Evolutionary conservation across 2,329 filamentous ascomycete genomes (phyloP).

Genomic region (Arthrocladium fulminans): DNA sequence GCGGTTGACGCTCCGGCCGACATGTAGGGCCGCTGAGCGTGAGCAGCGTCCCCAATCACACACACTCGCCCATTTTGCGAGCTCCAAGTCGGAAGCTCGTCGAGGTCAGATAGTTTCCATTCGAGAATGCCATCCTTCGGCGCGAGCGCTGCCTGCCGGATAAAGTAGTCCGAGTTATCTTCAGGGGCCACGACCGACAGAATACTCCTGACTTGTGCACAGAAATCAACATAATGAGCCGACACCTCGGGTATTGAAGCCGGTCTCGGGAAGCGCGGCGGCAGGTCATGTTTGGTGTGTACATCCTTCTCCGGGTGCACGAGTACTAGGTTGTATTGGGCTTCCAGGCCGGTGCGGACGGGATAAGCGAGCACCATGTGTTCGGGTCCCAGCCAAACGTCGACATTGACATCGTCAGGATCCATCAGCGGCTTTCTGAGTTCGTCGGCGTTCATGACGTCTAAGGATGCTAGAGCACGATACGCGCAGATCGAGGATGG

Average conservation of each 20-base stretch:
- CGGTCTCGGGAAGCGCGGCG: background rate
- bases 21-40: conserved; percentile 36
- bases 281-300: conserved; percentile 17
- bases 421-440: conserved; percentile 20
- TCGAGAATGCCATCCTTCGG: background rate
- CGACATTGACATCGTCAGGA: conserved; percentile 20
- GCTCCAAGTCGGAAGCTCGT: background rate
- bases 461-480: conserved; percentile 23
- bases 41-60: conserved; percentile 34
- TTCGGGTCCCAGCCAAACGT: conserved; percentile 27
- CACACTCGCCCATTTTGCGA: conserved; percentile 20
- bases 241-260: conserved; percentile 2
- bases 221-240: conserved; percentile 27
- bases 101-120: background rate
- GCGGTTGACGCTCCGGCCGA: conserved; percentile 17
- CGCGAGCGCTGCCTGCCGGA: background rate
- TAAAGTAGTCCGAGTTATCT: background rate
- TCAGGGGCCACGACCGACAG: background rate
- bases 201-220: conserved; percentile 22
- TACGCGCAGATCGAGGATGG: conserved; percentile 26
- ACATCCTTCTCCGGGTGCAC: conserved; percentile 13
- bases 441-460: conserved; percentile 22
- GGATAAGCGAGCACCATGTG: conserved; percentile 27
- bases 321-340: conserved; percentile 29
- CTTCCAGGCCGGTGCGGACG: conserved; percentile 19